Base-by-base conservation (phyloP, 2,329 filamentous ascomycete species). In the Diaporthe destruens region DNA sequence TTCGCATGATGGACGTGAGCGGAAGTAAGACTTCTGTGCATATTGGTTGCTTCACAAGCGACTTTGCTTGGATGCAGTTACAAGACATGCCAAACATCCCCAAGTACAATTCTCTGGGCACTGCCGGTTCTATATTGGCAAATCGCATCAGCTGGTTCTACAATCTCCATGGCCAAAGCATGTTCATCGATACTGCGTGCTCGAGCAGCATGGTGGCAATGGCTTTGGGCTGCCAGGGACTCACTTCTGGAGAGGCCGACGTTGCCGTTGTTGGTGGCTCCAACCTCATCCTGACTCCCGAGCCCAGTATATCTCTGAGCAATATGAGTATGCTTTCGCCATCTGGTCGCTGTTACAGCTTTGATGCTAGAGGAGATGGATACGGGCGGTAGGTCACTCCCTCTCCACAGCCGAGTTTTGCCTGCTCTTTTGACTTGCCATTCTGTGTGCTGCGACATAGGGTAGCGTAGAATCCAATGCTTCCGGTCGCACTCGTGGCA, bases 181-280 rank as follows among this genome's bases (percentile, higher is more conserved):
- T 85, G 73, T 82, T 81, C n/a, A 74, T 85, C 44, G 83, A 85
- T 61, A 85, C 84, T 5, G 84, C 81, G 9, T 86, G 84, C 74
- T 85, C 83, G 1, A 80, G 80, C 23, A 80, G 80, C 25, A 76
- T 85, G 14, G 79, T 82, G 6, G 82, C 81, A 1, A 76, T 85
- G 25, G 80, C 85, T 66, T 72, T 81, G 29, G 84, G 82, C 11
- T 80, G 80, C 71, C 81, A 82, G 56, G 80, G 80, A 14, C 76
- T 85, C 14, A 77, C 80, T 32, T 77, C 76, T 23, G 80, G 82
- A 16, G 81, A 84, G 67, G 78, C 78, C 7, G 78, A 36, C 23
- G 23, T 57, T 4, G 29, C 59, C 18, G 16, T 69, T 9, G 36
- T 32, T n/a, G 36, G 53, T 3, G 23, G n/a, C 11, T 47, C 51